Conservation (phyloP, 169 alveolate species). For the Cryptosporidium viatorum region DNA sequence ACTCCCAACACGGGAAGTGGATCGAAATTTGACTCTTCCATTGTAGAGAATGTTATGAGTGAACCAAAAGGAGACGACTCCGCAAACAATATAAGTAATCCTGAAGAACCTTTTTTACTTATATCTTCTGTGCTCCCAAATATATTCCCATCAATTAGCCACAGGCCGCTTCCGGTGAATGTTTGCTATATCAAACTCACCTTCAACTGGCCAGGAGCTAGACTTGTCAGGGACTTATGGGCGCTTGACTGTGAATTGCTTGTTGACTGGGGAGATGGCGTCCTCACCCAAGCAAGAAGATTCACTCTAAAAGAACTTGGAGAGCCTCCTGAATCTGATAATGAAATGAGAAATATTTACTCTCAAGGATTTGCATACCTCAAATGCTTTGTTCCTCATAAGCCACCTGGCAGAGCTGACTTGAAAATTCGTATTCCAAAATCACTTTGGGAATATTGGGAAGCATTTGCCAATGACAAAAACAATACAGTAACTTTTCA, state of each 20-base stretch:
- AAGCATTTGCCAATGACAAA: constrained; percentile 78
- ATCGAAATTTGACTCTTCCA: constrained; percentile 55
- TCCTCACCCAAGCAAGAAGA: constrained; percentile 80
- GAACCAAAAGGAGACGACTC: constrained; percentile 40
- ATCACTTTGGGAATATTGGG: constrained; percentile 83
- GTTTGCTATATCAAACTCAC: constrained; percentile 79
- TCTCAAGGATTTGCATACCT: constrained; percentile 82
- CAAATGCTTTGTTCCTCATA: constrained; percentile 79
- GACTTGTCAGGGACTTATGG: constrained; percentile 80
- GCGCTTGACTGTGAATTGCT: constrained; percentile 80
- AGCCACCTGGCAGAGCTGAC: constrained; percentile 78
- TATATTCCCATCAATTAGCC: constrained; percentile 57
- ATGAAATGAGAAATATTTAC: constrained; percentile 78
- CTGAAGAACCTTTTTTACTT: constrained; percentile 79
- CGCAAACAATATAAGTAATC: neutral
- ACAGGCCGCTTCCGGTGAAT: constrained; percentile 76
- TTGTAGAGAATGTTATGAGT: constrained; percentile 76
- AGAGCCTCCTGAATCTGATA: constrained; percentile 76
- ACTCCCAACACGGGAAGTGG: neutral
- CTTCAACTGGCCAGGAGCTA: constrained; percentile 80
- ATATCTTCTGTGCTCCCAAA: constrained; percentile 79
- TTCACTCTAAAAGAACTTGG: constrained; percentile 79
- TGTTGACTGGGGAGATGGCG: constrained; percentile 83
- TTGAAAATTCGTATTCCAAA: constrained; percentile 80
- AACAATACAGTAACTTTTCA: constrained; percentile 33